Base-by-base conservation (phyloP, 208 protist species). In the Crithidia mellificae region DNA sequence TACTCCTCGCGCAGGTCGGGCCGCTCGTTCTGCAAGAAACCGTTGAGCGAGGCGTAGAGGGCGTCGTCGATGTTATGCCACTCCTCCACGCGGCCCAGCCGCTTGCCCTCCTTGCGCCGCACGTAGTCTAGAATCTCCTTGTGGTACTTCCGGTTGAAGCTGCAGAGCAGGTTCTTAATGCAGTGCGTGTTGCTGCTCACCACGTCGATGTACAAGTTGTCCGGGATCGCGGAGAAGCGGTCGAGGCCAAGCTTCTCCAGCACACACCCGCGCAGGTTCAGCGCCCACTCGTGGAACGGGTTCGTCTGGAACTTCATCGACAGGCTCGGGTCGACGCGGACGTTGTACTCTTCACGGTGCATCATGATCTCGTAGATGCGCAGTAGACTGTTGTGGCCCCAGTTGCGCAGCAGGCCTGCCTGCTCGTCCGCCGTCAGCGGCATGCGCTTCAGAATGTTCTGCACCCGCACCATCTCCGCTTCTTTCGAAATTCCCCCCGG, bases 101-200 rank as follows among this genome's bases (percentile, higher is more conserved):
- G 61, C 59, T 83, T 78, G 30, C 56, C 43, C 51, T 87, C 78
- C 34, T 77, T 77, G 36, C 53, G 51, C 19, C 51, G 27, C 24
- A 74, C 86, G 73, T 89, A 88, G 49, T 80, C 72, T 9, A 87
- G 65, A 4, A 92, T 78, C 53, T 88, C 85, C 7, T 78, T 54
- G 24, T 73, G 72, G 72, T 93, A 84, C 77, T 84, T 91, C 56
- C 87, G 87, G 54, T 83, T 74, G 63, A 95, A 95, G 67, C 74
- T 76, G 51, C 77, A 90, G 20, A 96, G 80, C 46, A 94, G 74
- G 66, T 96, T 96, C 58, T 93, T 93, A 59, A 94, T 90, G 75
- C 87, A 93, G 78, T 96, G 91, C n/a, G 87, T 94, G 72, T 96
- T 96, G 76, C 87, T 94, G 76, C 87, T 94, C 20, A 96, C 72